Conservation (phyloP, 2,329 filamentous ascomycete genomes). For the Aspergillus quadricinctus region DNA sequence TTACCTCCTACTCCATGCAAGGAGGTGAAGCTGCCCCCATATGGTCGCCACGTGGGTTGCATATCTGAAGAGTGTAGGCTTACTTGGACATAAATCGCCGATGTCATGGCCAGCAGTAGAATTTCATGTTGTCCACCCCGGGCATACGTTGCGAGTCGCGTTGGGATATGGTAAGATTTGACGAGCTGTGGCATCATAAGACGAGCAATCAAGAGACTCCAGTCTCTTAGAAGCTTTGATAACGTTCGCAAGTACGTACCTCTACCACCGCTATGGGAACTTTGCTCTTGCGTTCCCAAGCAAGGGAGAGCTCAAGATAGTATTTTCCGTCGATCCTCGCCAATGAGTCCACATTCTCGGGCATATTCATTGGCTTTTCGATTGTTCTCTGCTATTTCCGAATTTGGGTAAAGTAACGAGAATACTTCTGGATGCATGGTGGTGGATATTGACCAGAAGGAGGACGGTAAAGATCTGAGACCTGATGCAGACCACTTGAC, state of each 20-base stretch:
- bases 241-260: background rate
- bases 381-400: background rate
- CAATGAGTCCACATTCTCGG: background rate
- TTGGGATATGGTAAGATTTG: background rate
- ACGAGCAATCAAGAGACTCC: background rate
- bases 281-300: background rate
- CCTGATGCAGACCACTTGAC: no score
- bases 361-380: background rate
- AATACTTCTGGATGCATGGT: background rate
- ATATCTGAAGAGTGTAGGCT: background rate
- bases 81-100: background rate
- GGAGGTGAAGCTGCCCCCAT: constrained; percentile 11
- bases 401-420: background rate
- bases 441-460: background rate
- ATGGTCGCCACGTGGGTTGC: constrained; percentile 21
- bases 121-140: background rate
- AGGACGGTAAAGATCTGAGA: no score
- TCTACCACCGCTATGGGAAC: background rate
- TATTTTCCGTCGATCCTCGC: background rate
- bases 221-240: background rate
- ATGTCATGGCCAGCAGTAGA: background rate
- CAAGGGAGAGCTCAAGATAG: background rate
- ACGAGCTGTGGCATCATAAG: background rate
- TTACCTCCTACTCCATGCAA: constrained; percentile 10
- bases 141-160: background rate